Percentiles rank a stretch among this genome's conserved stretches.
Evolutionary conservation across 2,329 filamentous ascomycete species (phyloP).

Genomic region (Sporothrix schenckii): DNA sequence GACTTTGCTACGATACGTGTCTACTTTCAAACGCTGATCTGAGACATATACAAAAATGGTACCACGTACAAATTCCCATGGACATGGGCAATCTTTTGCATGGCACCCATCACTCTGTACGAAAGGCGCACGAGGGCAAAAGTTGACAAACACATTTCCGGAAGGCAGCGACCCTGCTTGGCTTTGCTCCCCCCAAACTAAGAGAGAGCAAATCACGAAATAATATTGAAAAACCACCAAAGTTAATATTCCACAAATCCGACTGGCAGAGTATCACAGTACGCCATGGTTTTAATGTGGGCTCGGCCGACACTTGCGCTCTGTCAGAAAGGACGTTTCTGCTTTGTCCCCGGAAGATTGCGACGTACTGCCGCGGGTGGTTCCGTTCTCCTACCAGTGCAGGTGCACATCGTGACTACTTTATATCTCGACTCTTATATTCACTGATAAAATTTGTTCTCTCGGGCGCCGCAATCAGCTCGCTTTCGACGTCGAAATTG

Average conservation of each 20-base stretch:
- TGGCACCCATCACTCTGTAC: no score
- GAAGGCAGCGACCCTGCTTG: neutral
- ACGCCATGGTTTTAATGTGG: neutral
- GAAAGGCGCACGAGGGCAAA: neutral
- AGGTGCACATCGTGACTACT: neutral
- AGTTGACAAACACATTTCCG: neutral
- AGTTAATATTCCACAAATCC: constrained; percentile 3
- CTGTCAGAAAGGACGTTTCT: no score
- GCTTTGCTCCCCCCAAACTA: neutral
- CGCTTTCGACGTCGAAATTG: no score
- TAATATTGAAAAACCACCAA: neutral
- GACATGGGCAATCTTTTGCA: neutral
- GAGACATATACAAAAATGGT: constrained; percentile 7
- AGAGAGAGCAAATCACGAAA: neutral
- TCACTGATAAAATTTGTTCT: neutral
- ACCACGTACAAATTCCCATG: neutral
- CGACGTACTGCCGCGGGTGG: no score
- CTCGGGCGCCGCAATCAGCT: no score
- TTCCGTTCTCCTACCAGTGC: no score
- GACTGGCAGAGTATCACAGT: neutral
- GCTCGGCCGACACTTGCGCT: neutral
- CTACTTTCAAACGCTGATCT: neutral
- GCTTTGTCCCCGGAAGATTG: neutral
- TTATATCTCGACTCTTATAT: no score
- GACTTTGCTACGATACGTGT: no score